Percentiles rank a stretch among this genome's conserved stretches.
Evolutionary conservation across 352 stramenopile genomes (phyloP).

Genomic region (Albugo candida): DNA sequence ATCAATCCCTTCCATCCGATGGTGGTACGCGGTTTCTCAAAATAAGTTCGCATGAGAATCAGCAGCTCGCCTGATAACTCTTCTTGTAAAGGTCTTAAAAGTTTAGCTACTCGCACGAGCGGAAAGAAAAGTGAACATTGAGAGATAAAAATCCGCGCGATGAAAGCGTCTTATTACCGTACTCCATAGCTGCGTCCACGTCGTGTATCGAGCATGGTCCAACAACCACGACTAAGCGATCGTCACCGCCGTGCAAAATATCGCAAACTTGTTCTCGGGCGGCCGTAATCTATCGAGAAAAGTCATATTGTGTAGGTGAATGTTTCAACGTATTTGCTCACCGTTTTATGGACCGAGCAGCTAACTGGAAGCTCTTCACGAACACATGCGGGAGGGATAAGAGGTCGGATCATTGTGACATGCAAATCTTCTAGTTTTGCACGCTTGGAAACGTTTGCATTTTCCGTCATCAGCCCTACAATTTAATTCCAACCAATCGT

Average conservation of each 20-base stretch:
- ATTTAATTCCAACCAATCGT: too few relatives aligned
- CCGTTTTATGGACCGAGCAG: constrained; percentile 38
- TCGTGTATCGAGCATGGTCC: constrained; percentile 74
- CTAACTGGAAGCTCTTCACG: constrained; percentile 59
- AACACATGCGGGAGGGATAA: constrained; percentile 44
- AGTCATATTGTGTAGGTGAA: neutral
- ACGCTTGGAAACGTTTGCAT: constrained; percentile 26
- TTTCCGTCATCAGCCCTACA: constrained; percentile 1
- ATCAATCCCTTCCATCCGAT: constrained; percentile 75
- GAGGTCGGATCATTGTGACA: constrained; percentile 44
- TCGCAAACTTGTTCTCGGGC: constrained; percentile 26
- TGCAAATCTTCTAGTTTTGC: constrained; percentile 50
- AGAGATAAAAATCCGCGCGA: too few relatives aligned
- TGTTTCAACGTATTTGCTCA: constrained; percentile 4
- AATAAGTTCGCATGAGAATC: constrained; percentile 77
- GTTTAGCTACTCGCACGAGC: constrained; percentile 11
- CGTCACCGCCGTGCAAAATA: constrained; percentile 41
- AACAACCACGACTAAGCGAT: constrained; percentile 54
- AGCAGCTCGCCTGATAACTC: constrained; percentile 43
- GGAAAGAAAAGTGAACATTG: too few relatives aligned
- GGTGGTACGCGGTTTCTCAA: constrained; percentile 72
- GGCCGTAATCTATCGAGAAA: neutral
- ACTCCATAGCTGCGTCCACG: constrained; percentile 48
- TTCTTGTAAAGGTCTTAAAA: constrained; percentile 28
- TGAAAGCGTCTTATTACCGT: constrained; percentile 12